These are phyloP conservation scores for Stellera chamaejasme DNA, from an alignment of 345 rosid species.

Conservation along the genomic window DNA sequence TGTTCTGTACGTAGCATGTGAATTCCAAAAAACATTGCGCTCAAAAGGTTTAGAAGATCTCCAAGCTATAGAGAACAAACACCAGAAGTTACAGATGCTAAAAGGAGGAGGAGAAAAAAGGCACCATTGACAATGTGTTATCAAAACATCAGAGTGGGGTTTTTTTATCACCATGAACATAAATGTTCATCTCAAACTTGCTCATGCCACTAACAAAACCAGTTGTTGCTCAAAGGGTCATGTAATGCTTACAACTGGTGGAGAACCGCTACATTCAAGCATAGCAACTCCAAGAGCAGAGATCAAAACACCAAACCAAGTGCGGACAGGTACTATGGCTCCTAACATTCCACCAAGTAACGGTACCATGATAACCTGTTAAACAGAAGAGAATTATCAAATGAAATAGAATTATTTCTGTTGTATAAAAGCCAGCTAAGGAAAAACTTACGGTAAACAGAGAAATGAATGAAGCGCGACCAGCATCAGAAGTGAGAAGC, in stretches of 20 bases:
- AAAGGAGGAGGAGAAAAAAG: too few species aligned
- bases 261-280: conserved; percentile 62
- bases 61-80: conserved; percentile 32
- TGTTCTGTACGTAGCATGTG: conserved; percentile 59
- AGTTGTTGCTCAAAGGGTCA: neutral
- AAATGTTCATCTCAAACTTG: too few species aligned
- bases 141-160: too few species aligned
- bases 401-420: neutral
- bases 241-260: conserved; percentile 35
- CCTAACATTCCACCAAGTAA: conserved; percentile 68
- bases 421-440: neutral
- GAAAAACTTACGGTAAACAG: conserved; percentile 37
- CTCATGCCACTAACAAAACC: neutral
- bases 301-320: conserved; percentile 59
- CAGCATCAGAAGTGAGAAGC: conserved; percentile 46
- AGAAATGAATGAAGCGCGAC: conserved; percentile 52
- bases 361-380: conserved; percentile 62
- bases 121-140: too few species aligned
- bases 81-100: neutral
- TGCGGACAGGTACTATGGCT: conserved; percentile 43
- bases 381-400: neutral
- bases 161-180: too few species aligned
- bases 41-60: conserved; percentile 54
- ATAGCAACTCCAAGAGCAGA: conserved; percentile 47
- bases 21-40: conserved; percentile 59